These are phyloP conservation scores for Neonectria faginata DNA, from an alignment of 2,329 filamentous ascomycete genomes.

Conservation along the genomic window DNA sequence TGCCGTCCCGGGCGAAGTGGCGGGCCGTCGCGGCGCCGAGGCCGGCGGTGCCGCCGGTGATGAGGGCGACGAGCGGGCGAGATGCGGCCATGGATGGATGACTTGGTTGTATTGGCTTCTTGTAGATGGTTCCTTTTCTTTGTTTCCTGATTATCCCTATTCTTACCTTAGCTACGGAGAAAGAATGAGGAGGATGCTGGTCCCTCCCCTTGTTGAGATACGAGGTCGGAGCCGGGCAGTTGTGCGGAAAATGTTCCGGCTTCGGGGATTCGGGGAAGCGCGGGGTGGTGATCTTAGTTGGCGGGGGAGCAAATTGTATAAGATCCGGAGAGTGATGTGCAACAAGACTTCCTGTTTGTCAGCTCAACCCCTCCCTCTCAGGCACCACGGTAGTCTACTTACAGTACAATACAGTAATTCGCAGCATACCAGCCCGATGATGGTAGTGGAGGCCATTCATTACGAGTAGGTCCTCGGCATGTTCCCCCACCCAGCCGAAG, in stretches of 20 bases:
- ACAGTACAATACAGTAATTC: no score
- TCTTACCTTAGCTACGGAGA: not conserved
- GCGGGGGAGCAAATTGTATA: not conserved
- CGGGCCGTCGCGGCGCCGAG: constrained; percentile 76
- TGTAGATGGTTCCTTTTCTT: not conserved
- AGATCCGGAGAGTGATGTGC: not conserved
- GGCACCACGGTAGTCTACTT: no score
- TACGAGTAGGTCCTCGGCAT: no score
- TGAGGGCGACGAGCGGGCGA: constrained; percentile 54
- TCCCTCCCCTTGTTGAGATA: constrained; percentile 8
- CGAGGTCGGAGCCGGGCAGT: not conserved
- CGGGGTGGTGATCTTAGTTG: not conserved
- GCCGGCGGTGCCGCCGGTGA: constrained; percentile 70
- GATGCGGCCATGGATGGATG: constrained; percentile 15
- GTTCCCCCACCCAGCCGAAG: no score
- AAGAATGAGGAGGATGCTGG: constrained; percentile 4
- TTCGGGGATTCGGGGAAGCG: constrained; percentile 14
- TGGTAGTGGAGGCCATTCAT: no score
- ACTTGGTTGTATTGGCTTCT: not conserved
- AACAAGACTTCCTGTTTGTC: not conserved
- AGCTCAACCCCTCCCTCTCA: not conserved
- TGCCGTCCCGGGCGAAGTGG: constrained; percentile 75
- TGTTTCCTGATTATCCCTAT: not conserved
- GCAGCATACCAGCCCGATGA: no score
- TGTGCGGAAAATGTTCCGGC: not conserved